Percentiles rank a stretch among this genome's conserved stretches.
Conservation (phyloP, 1,284 basidiomycete genomes). For the Leccinum pallidistipes region DNA sequence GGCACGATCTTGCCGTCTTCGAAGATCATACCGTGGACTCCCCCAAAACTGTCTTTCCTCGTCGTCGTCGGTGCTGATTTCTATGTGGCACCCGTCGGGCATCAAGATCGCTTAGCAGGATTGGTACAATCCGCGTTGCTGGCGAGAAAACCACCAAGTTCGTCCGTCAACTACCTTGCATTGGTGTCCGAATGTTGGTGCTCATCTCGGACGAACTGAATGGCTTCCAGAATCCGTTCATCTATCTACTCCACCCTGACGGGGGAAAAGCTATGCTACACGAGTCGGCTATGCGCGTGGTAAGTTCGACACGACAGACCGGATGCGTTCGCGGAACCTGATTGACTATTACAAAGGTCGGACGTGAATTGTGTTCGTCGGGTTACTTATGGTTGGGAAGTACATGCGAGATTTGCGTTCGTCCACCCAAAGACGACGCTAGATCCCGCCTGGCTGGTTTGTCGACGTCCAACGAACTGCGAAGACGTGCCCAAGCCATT, state of each 20-base stretch:
- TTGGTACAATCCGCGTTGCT: conserved; percentile 69
- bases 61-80: conserved; percentile 58
- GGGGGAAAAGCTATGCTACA: conserved; percentile 42
- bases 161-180: conserved; percentile 51
- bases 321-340: too few species aligned
- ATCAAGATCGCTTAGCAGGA: conserved; percentile 65
- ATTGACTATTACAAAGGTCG: too few species aligned
- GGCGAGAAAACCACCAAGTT: conserved; percentile 45
- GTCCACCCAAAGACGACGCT: too few species aligned
- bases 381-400: too few species aligned
- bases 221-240: conserved; percentile 4
- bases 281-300: conserved; percentile 25
- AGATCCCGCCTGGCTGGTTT: too few species aligned
- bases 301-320: too few species aligned
- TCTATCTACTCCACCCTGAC: conserved; percentile 34
- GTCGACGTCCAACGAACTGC: too few species aligned
- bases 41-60: conserved; percentile 41
- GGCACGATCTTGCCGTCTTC: conserved; percentile 14
- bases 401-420: too few species aligned
- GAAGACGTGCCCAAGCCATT: too few species aligned
- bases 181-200: conserved; percentile 65
- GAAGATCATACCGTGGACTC: conserved; percentile 60
- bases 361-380: too few species aligned
- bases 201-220: conserved; percentile 64
- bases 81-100: conserved; percentile 53